Conservation (phyloP, 805 yeast genomes). For the Metschnikowia gelsemii region DNA sequence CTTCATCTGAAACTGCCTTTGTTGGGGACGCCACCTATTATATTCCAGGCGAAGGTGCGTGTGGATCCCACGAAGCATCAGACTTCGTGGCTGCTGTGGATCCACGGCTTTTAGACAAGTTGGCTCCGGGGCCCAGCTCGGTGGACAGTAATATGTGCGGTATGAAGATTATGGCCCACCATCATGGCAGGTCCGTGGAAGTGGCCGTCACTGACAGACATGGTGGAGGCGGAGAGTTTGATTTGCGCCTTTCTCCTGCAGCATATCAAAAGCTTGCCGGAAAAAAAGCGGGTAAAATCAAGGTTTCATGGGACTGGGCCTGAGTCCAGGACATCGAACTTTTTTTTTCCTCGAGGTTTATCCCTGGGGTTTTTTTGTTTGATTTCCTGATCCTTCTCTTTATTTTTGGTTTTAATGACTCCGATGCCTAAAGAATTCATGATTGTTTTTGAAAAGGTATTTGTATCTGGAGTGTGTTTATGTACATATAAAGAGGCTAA, state of each 20-base stretch:
- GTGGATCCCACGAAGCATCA: slow-evolving; percentile 47
- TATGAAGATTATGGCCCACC: slow-evolving; percentile 45
- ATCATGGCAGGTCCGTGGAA: slow-evolving; percentile 50
- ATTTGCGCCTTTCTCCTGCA: slow-evolving; percentile 58
- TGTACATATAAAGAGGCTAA: too few species aligned
- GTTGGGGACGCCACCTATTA: slow-evolving; percentile 53
- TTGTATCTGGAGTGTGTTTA: too few species aligned
- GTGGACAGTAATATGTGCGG: slow-evolving; percentile 54
- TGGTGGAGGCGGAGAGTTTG: slow-evolving; percentile 50
- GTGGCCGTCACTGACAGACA: slow-evolving; percentile 61
- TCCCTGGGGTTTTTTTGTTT: too few species aligned
- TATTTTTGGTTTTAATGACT: too few species aligned
- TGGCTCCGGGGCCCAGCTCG: slow-evolving; percentile 33
- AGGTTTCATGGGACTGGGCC: slow-evolving; percentile 50
- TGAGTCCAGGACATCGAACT: too few species aligned
- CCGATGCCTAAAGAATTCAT: too few species aligned
- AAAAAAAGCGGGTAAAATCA: slow-evolving; percentile 50
- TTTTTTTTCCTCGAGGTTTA: too few species aligned
- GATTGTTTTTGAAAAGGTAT: too few species aligned
- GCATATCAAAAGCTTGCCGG: slow-evolving; percentile 56
- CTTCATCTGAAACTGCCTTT: too few species aligned
- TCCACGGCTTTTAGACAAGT: slow-evolving; percentile 37
- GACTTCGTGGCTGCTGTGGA: slow-evolving; percentile 56
- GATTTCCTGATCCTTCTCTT: too few species aligned
- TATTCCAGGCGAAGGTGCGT: slow-evolving; percentile 50